Base-by-base conservation (phyloP, 108 stramenopile genomes). In the Skeletonema potamos region DNA sequence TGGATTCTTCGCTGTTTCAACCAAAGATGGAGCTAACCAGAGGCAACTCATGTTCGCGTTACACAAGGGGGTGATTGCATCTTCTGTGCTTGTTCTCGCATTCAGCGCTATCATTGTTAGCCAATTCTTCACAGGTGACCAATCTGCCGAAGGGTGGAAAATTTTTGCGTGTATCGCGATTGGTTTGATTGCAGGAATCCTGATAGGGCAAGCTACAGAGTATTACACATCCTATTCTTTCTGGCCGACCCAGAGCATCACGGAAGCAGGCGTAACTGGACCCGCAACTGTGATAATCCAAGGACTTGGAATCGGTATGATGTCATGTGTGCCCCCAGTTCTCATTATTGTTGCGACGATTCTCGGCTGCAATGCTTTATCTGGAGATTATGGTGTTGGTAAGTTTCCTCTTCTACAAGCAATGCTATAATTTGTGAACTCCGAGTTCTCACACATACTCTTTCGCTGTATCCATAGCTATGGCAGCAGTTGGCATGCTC, bases 401-500 rank as follows among this genome's bases (percentile, higher is more conserved):
- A 22, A 51, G 48, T 22, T 51, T n/a, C 9, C 8, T 22, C 8
- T 51, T 51, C 8, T 24, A 51, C 22, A 18, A 22, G 22, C 8
- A 24, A 4, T n/a, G 22, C 6, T 51, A 51, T 22, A n/a, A 2
- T 51, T 24, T 22, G 22, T 10, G 39, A 51, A 0, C 22, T 51
- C 22, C 6, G 1, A 22, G 22, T 24, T 24, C 48, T 51, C 1
- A 51, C 48, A 51, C 1, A 22, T 1, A 6, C 28, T 59, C 1
- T 32, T 57, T 34, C 2, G 17, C n/a, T 18, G 17, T 33, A 58
- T 30, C 28, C 9, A 33, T 24, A 59, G 92, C 97, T 60, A 89
- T 98, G 77, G 89, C 96, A 27, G 94, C 97, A 13, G 94, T 98
- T 27, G 97, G 97, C 41, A 96, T 98, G 96, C 85, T 98, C 27